A percentile compares a stretch with the other conserved stretches of the same genome.
Evolutionary conservation across 176 grass and related monocot genomes (phyloP).

Genomic region (Zoysia pacifica): DNA sequence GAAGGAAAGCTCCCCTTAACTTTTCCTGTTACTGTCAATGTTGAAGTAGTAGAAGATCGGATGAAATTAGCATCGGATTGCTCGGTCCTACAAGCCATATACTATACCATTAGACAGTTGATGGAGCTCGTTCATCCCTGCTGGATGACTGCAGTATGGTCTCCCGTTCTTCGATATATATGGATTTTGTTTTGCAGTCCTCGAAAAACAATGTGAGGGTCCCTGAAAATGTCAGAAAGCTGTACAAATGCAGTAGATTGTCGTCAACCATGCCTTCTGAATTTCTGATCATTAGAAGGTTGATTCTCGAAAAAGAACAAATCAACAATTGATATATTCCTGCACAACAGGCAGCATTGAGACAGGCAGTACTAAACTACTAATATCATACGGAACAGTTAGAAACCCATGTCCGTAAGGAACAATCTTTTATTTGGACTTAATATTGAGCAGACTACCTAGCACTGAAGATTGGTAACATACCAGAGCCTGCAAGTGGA

Average conservation of each 20-base stretch:
- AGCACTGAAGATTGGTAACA: slow-evolving; percentile 45
- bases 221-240: slow-evolving; percentile 3
- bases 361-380: slow-evolving; percentile 40
- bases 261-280: background rate
- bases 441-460: slow-evolving; percentile 28
- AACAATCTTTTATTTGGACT: slow-evolving; percentile 57
- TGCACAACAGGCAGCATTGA: background rate
- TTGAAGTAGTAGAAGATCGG: slow-evolving; percentile 45
- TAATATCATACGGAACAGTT: slow-evolving; percentile 43
- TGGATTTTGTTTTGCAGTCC: background rate
- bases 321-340: slow-evolving; percentile 30
- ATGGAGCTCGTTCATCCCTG: slow-evolving; percentile 35
- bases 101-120: slow-evolving; percentile 50
- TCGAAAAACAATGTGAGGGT: background rate
- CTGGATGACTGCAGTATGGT: slow-evolving; percentile 29
- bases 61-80: slow-evolving; percentile 67
- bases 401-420: slow-evolving; percentile 57
- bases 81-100: slow-evolving; percentile 30
- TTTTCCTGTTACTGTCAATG: slow-evolving; percentile 45
- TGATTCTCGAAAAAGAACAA: slow-evolving; percentile 2
- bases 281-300: background rate
- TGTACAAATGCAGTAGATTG: background rate
- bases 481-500: slow-evolving; percentile 46
- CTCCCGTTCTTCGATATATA: slow-evolving; percentile 13
- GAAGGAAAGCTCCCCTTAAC: slow-evolving; percentile 33